These are phyloP conservation scores for Rhizopus sp. DNA, from an alignment of 371 early-diverging fungal species.

Conservation along the genomic window DNA sequence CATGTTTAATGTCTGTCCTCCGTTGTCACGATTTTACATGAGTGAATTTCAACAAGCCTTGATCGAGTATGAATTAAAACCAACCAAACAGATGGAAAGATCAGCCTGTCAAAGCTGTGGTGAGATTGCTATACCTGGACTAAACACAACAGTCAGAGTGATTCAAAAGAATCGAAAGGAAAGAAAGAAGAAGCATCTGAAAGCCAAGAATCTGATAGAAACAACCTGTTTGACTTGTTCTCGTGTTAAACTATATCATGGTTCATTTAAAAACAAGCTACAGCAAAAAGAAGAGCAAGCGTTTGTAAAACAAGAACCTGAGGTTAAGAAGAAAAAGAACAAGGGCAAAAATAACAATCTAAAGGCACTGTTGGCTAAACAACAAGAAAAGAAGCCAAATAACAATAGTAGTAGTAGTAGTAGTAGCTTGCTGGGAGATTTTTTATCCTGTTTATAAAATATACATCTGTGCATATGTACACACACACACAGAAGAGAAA, in stretches of 20 bases:
- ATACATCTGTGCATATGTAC: neutral
- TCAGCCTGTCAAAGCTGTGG: conserved; percentile 39
- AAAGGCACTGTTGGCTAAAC: conserved; percentile 37
- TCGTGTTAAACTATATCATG: conserved; percentile 18
- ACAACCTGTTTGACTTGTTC: conserved; percentile 29
- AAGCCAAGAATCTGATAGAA: conserved; percentile 16
- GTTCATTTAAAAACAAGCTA: conserved; percentile 25
- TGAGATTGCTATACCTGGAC: conserved; percentile 35
- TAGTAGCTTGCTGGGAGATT: neutral
- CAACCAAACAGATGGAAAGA: conserved; percentile 26
- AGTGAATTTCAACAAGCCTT: conserved; percentile 40
- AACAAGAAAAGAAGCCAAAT: conserved; percentile 20
- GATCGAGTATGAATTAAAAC: conserved; percentile 26
- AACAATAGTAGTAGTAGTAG: conserved; percentile 1
- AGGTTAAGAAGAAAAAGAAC: conserved; percentile 30
- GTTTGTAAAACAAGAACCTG: conserved; percentile 7
- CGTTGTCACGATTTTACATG: conserved; percentile 45
- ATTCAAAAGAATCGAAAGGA: conserved; percentile 7
- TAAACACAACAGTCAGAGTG: conserved; percentile 22
- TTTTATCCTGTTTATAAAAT: conserved; percentile 5
- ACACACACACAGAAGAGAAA: neutral
- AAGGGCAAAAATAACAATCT: conserved; percentile 46
- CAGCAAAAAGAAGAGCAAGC: conserved; percentile 3
- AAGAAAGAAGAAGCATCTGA: conserved; percentile 16
- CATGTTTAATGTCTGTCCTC: conserved; percentile 27